Evolutionary conservation across 495 filamentous ascomycete species (phyloP).

Genomic region (Penicillium psychrofluorescens): DNA sequence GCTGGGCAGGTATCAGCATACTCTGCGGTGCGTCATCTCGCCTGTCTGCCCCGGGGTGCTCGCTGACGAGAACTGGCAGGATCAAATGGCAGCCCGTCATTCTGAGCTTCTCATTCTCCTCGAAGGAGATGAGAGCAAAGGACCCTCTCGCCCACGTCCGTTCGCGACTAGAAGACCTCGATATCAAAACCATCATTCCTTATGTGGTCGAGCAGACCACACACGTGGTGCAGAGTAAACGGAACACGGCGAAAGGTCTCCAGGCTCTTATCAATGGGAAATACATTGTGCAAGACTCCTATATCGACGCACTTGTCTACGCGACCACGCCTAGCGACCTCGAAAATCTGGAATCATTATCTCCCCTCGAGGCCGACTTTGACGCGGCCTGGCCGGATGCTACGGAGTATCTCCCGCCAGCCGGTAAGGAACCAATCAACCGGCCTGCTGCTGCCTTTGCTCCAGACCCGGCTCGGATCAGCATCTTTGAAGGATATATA

Average conservation of each 20-base stretch:
- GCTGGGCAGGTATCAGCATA: constrained; percentile 55
- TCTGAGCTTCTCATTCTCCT: constrained; percentile 74
- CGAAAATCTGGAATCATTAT: constrained; percentile 46
- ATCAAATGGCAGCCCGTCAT: constrained; percentile 77
- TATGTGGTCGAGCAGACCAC: constrained; percentile 69
- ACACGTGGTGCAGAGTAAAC: constrained; percentile 81
- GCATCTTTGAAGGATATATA: constrained; percentile 78
- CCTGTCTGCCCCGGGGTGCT: not conserved
- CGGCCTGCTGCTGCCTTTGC: constrained; percentile 57
- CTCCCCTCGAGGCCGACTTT: constrained; percentile 76
- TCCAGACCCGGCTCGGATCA: constrained; percentile 56
- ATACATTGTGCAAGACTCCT: constrained; percentile 72
- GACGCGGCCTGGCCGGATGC: constrained; percentile 74
- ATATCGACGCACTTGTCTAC: constrained; percentile 63
- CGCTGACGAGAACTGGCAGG: constrained; percentile 28
- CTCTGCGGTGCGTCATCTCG: constrained; percentile 34
- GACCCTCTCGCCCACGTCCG: constrained; percentile 56
- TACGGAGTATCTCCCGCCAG: constrained; percentile 60
- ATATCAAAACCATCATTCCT: constrained; percentile 73
- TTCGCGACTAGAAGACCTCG: constrained; percentile 65
- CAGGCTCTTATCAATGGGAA: constrained; percentile 83
- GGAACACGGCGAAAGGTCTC: constrained; percentile 79
- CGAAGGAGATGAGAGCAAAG: constrained; percentile 63
- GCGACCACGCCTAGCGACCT: constrained; percentile 50
- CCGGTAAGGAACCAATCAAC: constrained; percentile 63